These are phyloP conservation scores for Daldinia loculata DNA, from an alignment of 495 filamentous ascomycete species.

Conservation along the genomic window DNA sequence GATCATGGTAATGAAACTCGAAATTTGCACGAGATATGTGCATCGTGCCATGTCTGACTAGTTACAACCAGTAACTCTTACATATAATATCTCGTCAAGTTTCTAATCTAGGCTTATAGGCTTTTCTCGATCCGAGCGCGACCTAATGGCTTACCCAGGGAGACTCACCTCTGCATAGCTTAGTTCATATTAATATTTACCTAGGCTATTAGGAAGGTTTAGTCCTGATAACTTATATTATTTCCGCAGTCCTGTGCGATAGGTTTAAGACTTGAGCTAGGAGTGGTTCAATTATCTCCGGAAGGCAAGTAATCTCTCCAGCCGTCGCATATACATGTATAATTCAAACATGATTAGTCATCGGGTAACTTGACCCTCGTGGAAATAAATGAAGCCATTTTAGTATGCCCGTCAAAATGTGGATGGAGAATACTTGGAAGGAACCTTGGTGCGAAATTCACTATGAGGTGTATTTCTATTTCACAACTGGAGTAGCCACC, in stretches of 20 bases:
- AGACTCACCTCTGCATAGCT: background rate
- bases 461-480: too few species aligned
- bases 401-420: too few species aligned
- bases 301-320: background rate
- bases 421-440: too few species aligned
- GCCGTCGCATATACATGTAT: background rate
- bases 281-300: background rate
- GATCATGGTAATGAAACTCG: slow-evolving; percentile 13
- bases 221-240: background rate
- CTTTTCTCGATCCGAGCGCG: background rate
- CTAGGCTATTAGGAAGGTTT: background rate
- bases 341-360: background rate
- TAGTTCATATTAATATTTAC: background rate
- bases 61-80: background rate
- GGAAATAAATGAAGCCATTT: too few species aligned
- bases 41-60: background rate
- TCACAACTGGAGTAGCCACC: background rate
- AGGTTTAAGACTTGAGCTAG: background rate
- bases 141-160: background rate
- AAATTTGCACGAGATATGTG: slow-evolving; percentile 8
- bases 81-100: background rate
- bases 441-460: too few species aligned
- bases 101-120: background rate
- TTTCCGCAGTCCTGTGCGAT: background rate
- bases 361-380: too few species aligned